Percentiles rank a stretch among this genome's conserved stretches.
Conservation (phyloP, 2,329 filamentous ascomycete genomes). For the Hortaea werneckii region DNA sequence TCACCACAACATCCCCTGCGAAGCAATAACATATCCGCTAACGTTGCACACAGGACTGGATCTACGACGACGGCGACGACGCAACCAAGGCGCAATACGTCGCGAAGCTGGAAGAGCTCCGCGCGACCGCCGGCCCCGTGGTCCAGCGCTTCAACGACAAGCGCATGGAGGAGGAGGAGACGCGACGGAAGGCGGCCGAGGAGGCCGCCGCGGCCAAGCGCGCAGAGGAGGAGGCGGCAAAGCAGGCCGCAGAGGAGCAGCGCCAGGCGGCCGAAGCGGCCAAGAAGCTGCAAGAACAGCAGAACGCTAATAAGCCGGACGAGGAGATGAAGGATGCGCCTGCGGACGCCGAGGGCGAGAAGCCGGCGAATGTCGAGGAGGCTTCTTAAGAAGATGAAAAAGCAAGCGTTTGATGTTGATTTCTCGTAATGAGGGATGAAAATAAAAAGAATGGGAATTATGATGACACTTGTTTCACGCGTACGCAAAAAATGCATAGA, state of each 20-base stretch:
- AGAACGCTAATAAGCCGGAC: conserved; percentile 23
- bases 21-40: conserved; percentile 4
- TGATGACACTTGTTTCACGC: too few relatives aligned
- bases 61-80: conserved; percentile 95
- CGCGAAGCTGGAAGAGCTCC: conserved; percentile 92
- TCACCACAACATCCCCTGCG: too few relatives aligned
- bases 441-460: too few relatives aligned
- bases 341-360: conserved; percentile 18
- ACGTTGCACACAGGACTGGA: conserved; percentile 66
- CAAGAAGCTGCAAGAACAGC: conserved; percentile 31
- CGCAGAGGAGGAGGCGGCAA: conserved; percentile 62
- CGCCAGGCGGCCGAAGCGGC: conserved; percentile 42
- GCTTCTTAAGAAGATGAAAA: background rate
- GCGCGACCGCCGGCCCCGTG: conserved; percentile 79
- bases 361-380: conserved; percentile 9
- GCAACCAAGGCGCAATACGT: conserved; percentile 87
- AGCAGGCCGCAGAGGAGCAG: conserved; percentile 60
- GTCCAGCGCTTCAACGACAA: conserved; percentile 94
- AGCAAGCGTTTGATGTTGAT: background rate
- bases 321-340: conserved; percentile 54
- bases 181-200: conserved; percentile 56
- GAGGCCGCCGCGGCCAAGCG: conserved; percentile 52
- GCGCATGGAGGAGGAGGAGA: conserved; percentile 74
- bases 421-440: too few relatives aligned
- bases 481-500: too few relatives aligned